Conservation (phyloP, 192 early-diverging fungal species). For the Haplosporangium gracile region DNA sequence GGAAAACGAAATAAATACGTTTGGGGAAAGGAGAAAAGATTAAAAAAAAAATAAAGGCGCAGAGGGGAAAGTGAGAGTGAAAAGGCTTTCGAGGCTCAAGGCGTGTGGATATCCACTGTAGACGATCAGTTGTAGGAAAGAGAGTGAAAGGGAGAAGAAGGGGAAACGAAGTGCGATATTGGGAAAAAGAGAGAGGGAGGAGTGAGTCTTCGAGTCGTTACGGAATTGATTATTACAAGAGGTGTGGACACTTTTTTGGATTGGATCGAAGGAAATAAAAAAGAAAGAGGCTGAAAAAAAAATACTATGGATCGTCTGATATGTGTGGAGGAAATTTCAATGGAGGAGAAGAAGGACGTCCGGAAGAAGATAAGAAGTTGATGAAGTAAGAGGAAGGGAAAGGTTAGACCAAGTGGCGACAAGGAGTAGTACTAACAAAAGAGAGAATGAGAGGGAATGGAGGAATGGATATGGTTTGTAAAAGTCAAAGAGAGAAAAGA, state of each 20-base stretch:
- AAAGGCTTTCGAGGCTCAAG: not conserved
- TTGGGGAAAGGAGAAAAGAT: not conserved
- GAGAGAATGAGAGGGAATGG: not conserved
- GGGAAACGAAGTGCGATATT: not conserved
- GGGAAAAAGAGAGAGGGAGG: not conserved
- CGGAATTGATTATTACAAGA: not conserved
- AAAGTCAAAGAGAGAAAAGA: not conserved
- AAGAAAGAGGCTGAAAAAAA: not conserved
- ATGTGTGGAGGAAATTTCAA: not conserved
- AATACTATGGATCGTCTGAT: not conserved
- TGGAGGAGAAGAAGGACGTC: not conserved
- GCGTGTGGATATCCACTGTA: too few species aligned
- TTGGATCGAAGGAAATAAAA: not conserved
- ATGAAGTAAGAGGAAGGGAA: not conserved
- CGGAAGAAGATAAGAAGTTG: not conserved
- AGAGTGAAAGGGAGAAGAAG: not conserved
- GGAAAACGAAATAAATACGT: not conserved
- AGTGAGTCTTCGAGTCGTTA: conserved; percentile 9
- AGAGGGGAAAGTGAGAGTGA: not conserved
- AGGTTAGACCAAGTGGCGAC: not conserved
- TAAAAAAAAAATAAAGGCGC: not conserved
- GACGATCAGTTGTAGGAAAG: not conserved
- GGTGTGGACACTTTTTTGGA: not conserved
- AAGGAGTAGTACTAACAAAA: not conserved
- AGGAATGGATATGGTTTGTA: not conserved